phyloP scores from a whole-genome alignment of 2,329 filamentous ascomycete species.

The Rhinocladiella mackenziei region DNA sequence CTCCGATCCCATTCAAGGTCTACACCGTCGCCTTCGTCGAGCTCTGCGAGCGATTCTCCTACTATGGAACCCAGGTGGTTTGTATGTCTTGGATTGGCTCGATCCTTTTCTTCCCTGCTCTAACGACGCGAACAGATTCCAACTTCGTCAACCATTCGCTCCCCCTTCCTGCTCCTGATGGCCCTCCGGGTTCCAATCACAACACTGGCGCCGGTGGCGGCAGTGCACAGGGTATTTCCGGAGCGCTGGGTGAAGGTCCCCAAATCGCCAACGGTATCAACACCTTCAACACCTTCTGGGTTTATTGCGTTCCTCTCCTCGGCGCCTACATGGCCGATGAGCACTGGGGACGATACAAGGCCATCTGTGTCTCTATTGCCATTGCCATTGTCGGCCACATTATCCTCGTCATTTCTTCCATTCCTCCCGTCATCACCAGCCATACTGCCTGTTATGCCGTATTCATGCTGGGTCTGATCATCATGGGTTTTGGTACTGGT shows the following conservation, averaged over 20 bases:
- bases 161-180: constrained; percentile 43
- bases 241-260: constrained; percentile 54
- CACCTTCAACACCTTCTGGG: constrained; percentile 54
- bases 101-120: neutral
- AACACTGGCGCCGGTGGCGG: constrained; percentile 47
- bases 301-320: constrained; percentile 38
- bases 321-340: constrained; percentile 40
- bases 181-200: constrained; percentile 32
- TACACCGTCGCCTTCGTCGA: constrained; percentile 63
- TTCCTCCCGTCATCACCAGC: constrained; percentile 24
- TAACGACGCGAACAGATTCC: constrained; percentile 36
- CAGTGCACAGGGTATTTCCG: constrained; percentile 46
- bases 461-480: constrained; percentile 32
- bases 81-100: constrained; percentile 44
- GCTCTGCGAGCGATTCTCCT: constrained; percentile 71
- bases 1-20: constrained; percentile 57
- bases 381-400: constrained; percentile 36
- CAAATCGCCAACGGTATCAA: constrained; percentile 53
- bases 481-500: constrained; percentile 50
- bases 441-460: constrained; percentile 31
- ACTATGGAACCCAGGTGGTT: constrained; percentile 67
- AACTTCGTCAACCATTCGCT: constrained; percentile 51
- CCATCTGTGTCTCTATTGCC: constrained; percentile 34
- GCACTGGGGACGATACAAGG: constrained; percentile 53
- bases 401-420: constrained; percentile 30